A percentile compares a stretch with the other conserved stretches of the same genome.
phyloP scores from a whole-genome alignment of 768 basidiomycete species.

The Tricholoma hemisulphureum region DNA sequence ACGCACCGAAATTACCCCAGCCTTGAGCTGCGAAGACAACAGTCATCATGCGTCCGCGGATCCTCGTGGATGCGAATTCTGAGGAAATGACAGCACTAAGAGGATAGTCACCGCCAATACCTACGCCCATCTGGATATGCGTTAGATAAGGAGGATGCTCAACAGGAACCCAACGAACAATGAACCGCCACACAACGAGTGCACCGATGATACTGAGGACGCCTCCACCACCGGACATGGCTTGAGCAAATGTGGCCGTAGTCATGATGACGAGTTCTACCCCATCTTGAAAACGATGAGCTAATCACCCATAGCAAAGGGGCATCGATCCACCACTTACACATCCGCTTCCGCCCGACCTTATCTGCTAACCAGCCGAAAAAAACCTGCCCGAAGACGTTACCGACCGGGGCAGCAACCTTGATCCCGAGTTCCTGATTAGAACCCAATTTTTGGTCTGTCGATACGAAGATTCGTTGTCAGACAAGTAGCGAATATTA shows the following conservation, averaged over 20 bases:
- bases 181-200: slow-evolving; percentile 81
- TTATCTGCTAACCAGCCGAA: slow-evolving; percentile 82
- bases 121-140: slow-evolving; percentile 62
- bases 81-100: slow-evolving; percentile 83
- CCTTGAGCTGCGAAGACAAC: slow-evolving; percentile 85
- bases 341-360: slow-evolving; percentile 80
- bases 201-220: slow-evolving; percentile 73
- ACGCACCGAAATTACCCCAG: slow-evolving; percentile 78
- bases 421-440: slow-evolving; percentile 78
- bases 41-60: slow-evolving; percentile 84
- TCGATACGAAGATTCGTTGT: background rate
- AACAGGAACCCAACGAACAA: slow-evolving; percentile 36
- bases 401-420: slow-evolving; percentile 75
- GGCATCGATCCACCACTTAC: slow-evolving; percentile 27
- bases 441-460: slow-evolving; percentile 35
- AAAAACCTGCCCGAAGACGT: slow-evolving; percentile 68
- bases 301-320: background rate
- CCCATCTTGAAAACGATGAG: slow-evolving; percentile 46
- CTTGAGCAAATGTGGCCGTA: slow-evolving; percentile 74
- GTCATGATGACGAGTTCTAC: slow-evolving; percentile 81
- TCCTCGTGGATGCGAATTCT: slow-evolving; percentile 78
- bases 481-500: background rate
- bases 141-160: background rate
- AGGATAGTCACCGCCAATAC: slow-evolving; percentile 90
- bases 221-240: slow-evolving; percentile 66